Evolutionary conservation across 441 rosid genomes (phyloP).

Genomic region (Populus hybrid): DNA sequence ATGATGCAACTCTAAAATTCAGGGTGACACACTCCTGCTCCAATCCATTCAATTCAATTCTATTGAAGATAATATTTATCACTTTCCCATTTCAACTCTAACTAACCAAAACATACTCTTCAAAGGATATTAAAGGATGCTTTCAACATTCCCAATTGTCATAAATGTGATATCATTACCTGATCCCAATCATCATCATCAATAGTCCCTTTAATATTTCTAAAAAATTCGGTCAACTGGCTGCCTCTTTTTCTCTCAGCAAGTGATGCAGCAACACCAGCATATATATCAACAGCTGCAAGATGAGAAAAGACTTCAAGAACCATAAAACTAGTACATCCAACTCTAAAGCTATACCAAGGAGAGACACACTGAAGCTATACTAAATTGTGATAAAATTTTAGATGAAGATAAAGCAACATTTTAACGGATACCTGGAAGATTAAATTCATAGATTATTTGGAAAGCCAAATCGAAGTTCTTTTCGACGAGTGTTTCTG

Average conservation of each 20-base stretch:
- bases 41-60: not conserved
- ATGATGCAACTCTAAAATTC: not conserved
- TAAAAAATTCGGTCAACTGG: slow-evolving; percentile 90
- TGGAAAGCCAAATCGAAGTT: slow-evolving; percentile 93
- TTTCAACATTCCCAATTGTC: not conserved
- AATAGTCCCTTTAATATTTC: slow-evolving; percentile 89
- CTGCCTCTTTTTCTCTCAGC: slow-evolving; percentile 93
- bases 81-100: not conserved
- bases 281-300: slow-evolving; percentile 96
- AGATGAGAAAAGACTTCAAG: slow-evolving; percentile 19
- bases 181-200: slow-evolving; percentile 97
- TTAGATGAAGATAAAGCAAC: slow-evolving; percentile 2
- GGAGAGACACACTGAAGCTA: not conserved
- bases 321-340: slow-evolving; percentile 11
- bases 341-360: not conserved
- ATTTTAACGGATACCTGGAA: slow-evolving; percentile 56
- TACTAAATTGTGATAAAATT: not conserved
- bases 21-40: not conserved
- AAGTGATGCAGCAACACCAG: slow-evolving; percentile 93
- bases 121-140: not conserved
- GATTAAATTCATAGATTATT: slow-evolving; percentile 85
- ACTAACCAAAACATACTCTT: not conserved
- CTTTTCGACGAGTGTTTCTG: slow-evolving; percentile 88
- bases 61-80: not conserved
- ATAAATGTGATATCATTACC: slow-evolving; percentile 41